phyloP scores from a whole-genome alignment of 352 stramenopile species.

The Elongisporangium anandrum region DNA sequence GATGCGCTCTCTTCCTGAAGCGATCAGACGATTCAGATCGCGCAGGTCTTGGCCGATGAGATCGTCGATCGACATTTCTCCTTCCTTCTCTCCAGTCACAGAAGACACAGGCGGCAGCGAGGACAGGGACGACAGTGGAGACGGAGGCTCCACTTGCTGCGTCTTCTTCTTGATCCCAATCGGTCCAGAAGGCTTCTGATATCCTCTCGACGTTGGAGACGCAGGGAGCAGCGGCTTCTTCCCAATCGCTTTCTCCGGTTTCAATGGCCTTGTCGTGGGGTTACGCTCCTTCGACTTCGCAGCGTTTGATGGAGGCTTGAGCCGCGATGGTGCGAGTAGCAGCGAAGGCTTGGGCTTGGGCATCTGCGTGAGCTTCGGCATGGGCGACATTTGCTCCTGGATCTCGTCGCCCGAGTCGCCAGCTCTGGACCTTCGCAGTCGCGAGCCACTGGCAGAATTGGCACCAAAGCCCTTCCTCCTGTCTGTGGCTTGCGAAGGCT shows the following conservation, averaged over 20 bases:
- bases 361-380: conserved; percentile 42
- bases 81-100: conserved; percentile 20
- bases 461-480: too few relatives aligned
- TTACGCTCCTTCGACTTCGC: too few relatives aligned
- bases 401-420: conserved; percentile 8
- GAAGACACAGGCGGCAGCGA: conserved; percentile 24
- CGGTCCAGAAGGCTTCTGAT: background rate
- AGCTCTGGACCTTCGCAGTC: background rate
- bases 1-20: conserved; percentile 8
- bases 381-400: conserved; percentile 22
- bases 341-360: conserved; percentile 39
- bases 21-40: conserved; percentile 36
- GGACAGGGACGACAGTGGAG: conserved; percentile 2
- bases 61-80: conserved; percentile 38
- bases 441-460: too few relatives aligned
- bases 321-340: conserved; percentile 11
- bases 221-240: background rate
- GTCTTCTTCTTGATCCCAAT: background rate
- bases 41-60: conserved; percentile 43
- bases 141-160: background rate
- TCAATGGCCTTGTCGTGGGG: too few relatives aligned
- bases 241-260: too few relatives aligned
- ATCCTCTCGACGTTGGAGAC: background rate
- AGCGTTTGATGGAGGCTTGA: conserved; percentile 2
- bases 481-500: too few relatives aligned